Base-by-base conservation (phyloP, 2,329 filamentous ascomycete genomes). In the Zasmidium cellare region DNA sequence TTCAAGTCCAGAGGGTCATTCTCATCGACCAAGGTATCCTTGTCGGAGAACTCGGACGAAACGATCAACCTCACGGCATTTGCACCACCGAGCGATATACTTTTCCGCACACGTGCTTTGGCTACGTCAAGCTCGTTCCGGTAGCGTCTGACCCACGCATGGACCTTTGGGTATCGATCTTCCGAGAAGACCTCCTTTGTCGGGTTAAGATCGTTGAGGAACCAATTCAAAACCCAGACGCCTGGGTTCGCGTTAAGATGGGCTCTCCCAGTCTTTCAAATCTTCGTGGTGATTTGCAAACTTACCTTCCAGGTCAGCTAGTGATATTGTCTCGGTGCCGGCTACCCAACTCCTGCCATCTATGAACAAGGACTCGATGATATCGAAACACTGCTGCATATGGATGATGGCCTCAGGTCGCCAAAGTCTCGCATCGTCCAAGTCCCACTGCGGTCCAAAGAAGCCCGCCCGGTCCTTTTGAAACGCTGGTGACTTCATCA, bases 341-440 rank as follows among this genome's bases (percentile, higher is more conserved):
- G 87, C 73, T 9, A 91, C 73, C 87, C 87, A 91, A 2, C 80
- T 70, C 55, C 87, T 78, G n/a, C 84, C 86, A 73, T 91, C 87
- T 0, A 78, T 81, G 3, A 92, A 76, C 54, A 90, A 70, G 1
- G 74, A 78, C 75, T 92, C 88, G 1, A 90, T 70, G 46, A 87
- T 69, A 38, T 78, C 77, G 63, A 89, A 83, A 2, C 75, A 78
- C 46, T 78, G 74, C 20, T 79, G 75, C 31, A 90, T 70, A 61
- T 84, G 79, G 46, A 77, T 76, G 28, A 88, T 65, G 3, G 83
- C 83, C 64, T 87, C 85, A 0, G 82, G 81, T 19, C 83, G 73
- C 35, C 79, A 75, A 63, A 65, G 69, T 46, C 74, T 71, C 55
- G 78, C 71, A 12, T 59, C 66, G 20, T 76, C 75, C 14, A 67